These are phyloP conservation scores for Amphicarpaea edgeworthii DNA, from an alignment of 306 rosid species.

Conservation along the genomic window DNA sequence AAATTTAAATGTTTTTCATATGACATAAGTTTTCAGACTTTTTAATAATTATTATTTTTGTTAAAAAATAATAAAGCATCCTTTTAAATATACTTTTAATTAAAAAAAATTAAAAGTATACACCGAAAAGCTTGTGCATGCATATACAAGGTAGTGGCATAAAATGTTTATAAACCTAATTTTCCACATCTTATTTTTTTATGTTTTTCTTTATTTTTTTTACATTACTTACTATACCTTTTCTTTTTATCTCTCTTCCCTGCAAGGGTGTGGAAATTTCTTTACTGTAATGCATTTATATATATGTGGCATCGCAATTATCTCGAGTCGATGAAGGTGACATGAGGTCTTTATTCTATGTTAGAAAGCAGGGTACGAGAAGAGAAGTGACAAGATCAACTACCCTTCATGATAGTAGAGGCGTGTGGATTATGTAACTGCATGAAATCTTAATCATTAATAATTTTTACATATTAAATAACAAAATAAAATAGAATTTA, in stretches of 20 bases:
- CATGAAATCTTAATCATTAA: neutral
- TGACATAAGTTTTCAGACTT: neutral
- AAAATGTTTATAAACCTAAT: neutral
- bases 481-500: neutral
- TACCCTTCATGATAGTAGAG: neutral
- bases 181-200: neutral
- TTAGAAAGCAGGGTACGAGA: neutral
- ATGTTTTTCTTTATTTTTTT: neutral
- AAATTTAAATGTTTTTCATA: neutral
- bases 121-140: neutral
- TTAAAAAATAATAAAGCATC: neutral
- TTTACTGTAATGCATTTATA: neutral
- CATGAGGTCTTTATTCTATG: neutral
- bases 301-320: neutral
- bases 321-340: neutral
- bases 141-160: slow-evolving; percentile 14
- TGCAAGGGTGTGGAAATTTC: neutral
- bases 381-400: neutral
- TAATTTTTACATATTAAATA: neutral
- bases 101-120: neutral
- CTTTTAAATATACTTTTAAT: neutral
- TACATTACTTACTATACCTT: neutral
- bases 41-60: neutral
- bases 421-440: neutral
- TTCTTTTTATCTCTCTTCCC: neutral